A percentile compares a stretch with the other conserved stretches of the same genome.
phyloP scores from a whole-genome alignment of 352 stramenopile genomes.

The Globisporangium abappressorium region DNA sequence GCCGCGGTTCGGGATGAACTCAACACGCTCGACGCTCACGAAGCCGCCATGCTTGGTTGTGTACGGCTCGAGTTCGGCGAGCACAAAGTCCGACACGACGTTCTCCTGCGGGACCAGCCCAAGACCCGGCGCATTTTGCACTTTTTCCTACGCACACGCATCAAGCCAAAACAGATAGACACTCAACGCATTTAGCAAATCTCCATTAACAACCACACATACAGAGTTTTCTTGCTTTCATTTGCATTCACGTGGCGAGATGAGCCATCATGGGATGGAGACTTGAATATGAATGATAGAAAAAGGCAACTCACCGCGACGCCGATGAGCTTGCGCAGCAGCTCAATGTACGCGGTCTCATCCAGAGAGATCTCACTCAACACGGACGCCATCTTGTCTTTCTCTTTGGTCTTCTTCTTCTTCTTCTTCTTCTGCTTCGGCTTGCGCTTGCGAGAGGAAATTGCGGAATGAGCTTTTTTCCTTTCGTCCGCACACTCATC shows the following conservation, averaged over 20 bases:
- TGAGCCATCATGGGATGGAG: neutral
- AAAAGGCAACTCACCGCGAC: constrained; percentile 48
- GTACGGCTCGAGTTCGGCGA: constrained; percentile 81
- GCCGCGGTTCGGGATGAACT: constrained; percentile 80
- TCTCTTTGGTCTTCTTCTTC: neutral
- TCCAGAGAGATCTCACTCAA: constrained; percentile 54
- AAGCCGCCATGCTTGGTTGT: constrained; percentile 62
- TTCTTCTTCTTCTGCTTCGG: neutral
- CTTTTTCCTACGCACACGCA: constrained; percentile 39
- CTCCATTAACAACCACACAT: neutral
- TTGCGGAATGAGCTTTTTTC: constrained; percentile 4
- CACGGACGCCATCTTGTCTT: constrained; percentile 23
- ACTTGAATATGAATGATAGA: neutral
- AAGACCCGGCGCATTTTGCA: constrained; percentile 63
- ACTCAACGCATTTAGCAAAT: neutral
- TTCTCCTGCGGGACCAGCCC: constrained; percentile 85
- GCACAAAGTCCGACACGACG: constrained; percentile 85
- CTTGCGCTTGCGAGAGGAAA: neutral
- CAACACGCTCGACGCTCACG: constrained; percentile 71
- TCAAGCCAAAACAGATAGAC: neutral
- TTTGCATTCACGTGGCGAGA: neutral
- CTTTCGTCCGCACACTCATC: constrained; percentile 10
- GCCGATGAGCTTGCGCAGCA: constrained; percentile 86
- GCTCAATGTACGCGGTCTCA: constrained; percentile 72
- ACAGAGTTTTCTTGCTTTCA: neutral